Evolutionary conservation across 208 protist genomes (phyloP).

Genomic region (Phytomonas sp.): DNA sequence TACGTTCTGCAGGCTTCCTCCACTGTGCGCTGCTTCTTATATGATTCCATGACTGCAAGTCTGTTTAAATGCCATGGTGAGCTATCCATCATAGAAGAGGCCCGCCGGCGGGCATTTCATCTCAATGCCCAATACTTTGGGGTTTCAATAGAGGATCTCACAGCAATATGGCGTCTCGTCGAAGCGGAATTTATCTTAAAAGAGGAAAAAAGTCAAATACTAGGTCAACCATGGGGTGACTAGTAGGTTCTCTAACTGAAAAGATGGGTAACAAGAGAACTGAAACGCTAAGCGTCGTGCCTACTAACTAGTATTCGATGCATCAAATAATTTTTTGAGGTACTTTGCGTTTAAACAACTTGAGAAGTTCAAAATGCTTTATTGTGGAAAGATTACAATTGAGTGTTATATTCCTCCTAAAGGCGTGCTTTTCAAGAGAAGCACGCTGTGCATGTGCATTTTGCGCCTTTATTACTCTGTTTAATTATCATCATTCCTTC

Average conservation of each 20-base stretch:
- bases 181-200: constrained; percentile 51
- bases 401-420: background rate
- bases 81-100: constrained; percentile 23
- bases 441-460: background rate
- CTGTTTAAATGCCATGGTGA: constrained; percentile 50
- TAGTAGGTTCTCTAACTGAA: constrained; percentile 10
- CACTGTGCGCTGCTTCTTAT: constrained; percentile 74
- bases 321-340: too few species aligned
- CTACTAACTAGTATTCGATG: too few species aligned
- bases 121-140: constrained; percentile 37
- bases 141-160: constrained; percentile 26
- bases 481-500: background rate
- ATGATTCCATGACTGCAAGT: constrained; percentile 69
- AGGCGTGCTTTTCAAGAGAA: background rate
- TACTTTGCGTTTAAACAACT: too few species aligned
- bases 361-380: too few species aligned
- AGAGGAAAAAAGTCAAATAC: constrained; percentile 53
- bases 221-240: constrained; percentile 47
- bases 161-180: constrained; percentile 49
- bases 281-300: background rate
- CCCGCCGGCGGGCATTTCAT: constrained; percentile 27
- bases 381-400: too few species aligned
- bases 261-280: background rate
- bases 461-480: background rate
- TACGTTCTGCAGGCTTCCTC: constrained; percentile 29